Percentiles rank a stretch among this genome's conserved stretches.
phyloP scores from a whole-genome alignment of 2,329 filamentous ascomycete genomes.

The Monosporascus cannonballus region DNA sequence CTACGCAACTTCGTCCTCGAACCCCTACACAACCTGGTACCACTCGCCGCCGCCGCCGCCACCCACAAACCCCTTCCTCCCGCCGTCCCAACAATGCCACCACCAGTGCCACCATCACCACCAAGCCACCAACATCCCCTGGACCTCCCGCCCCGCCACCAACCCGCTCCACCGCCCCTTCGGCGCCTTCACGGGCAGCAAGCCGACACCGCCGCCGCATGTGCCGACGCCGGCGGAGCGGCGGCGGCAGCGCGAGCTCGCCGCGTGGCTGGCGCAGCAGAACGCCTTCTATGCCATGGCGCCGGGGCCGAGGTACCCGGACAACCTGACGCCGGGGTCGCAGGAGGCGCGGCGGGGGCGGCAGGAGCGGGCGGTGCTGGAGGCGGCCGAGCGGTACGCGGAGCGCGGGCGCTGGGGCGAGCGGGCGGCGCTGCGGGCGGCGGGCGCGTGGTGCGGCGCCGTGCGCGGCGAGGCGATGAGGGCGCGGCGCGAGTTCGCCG shows the following conservation, averaged over 20 bases:
- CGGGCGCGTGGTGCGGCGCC: neutral
- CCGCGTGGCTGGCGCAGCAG: neutral
- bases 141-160: neutral
- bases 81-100: no score
- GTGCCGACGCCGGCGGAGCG: conserved; percentile 43
- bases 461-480: neutral
- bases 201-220: conserved; percentile 50
- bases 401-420: neutral
- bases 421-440: neutral
- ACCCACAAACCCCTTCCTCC: no score
- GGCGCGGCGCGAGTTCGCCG: neutral
- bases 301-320: neutral
- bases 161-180: conserved; percentile 11
- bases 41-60: no score
- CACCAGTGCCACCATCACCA: no score
- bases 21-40: no score
- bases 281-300: neutral
- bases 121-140: conserved; percentile 1
- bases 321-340: neutral
- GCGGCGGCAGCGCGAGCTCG: neutral
- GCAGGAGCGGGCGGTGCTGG: neutral
- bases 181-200: conserved; percentile 51
- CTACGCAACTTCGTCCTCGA: no score
- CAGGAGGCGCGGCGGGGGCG: neutral
- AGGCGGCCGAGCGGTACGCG: neutral